A percentile compares a stretch with the other conserved stretches of the same genome.
Conservation (phyloP, 495 filamentous ascomycete genomes). For the Aspergillus ostianus region DNA sequence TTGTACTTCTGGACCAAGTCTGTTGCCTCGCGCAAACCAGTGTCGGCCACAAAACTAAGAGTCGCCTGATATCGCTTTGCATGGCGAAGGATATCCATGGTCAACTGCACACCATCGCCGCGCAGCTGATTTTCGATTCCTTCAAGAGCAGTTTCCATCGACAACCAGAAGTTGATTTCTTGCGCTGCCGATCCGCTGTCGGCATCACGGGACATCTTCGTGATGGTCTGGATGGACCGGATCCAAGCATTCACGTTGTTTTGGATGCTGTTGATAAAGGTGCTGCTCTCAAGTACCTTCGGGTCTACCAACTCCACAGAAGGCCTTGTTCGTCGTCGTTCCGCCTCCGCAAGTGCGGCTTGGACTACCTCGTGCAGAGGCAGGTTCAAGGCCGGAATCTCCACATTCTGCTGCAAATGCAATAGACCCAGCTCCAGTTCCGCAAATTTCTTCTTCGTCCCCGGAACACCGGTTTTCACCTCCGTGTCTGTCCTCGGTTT, state of each 20-base stretch:
- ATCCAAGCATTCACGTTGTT: conserved; percentile 95
- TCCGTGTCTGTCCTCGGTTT: conserved; percentile 77
- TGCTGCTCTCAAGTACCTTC: conserved; percentile 72
- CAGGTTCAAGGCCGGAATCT: conserved; percentile 87
- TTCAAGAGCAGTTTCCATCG: conserved; percentile 88
- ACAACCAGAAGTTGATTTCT: conserved; percentile 98
- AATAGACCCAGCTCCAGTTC: conserved; percentile 86
- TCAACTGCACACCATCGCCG: conserved; percentile 85
- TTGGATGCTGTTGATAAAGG: conserved; percentile 90
- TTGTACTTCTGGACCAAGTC: conserved; percentile 98
- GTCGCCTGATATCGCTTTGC: conserved; percentile 97
- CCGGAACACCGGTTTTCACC: conserved; percentile 90
- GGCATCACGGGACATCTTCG: conserved; percentile 86
- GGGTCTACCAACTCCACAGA: conserved; percentile 73
- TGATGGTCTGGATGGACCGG: conserved; percentile 96
- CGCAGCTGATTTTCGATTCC: conserved; percentile 83
- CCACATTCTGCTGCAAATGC: conserved; percentile 94
- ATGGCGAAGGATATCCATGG: conserved; percentile 88
- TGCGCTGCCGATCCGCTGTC: conserved; percentile 87
- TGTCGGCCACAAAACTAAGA: conserved; percentile 92
- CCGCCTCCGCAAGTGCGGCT: conserved; percentile 73
- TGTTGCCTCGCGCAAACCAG: conserved; percentile 88
- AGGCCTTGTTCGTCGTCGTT: conserved; percentile 59
- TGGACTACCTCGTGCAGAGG: conserved; percentile 86
- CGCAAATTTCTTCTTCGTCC: conserved; percentile 91